Base-by-base conservation (phyloP, 441 rosid species). In the Kokia cookei region DNA sequence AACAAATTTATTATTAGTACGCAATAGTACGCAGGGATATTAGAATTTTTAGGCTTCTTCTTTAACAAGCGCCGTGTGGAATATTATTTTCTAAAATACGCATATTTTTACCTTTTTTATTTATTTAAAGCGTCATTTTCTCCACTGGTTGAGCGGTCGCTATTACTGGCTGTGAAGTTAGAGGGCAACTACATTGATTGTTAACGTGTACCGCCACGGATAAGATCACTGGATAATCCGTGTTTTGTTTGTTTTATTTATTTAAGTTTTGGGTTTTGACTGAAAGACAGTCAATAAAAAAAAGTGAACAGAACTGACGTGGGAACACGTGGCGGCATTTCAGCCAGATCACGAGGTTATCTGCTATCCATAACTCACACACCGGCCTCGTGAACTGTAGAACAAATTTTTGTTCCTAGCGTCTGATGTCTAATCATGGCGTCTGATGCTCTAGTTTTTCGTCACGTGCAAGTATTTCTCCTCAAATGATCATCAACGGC, bases 141-240 rank as follows among this genome's bases (percentile, higher is more conserved):
- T 24, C 17, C 15, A 63, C 50, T 47, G 10, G 68, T 63, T 40
- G n/a, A 40, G 3, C 27, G 14, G 42, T 50, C 48, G 10, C 17
- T 26, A n/a, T 50, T 58, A 2, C 6, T 3, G 3, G 24, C 26
- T 69, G 42, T 17, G 4, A 35, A 69, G 19, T 14, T 3, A 5
- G 42, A n/a, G 2, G 48, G 17, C 9, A 19, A 35, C 14, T 14
- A 2, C 63, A 35, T 47, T 35, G 75, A 19, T 22, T 63, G 15
- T 63, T 40, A 55, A 47, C 35, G 66, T 71, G 81, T 51, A 65
- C 69, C 81, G 24, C 5, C 48, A 7, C 64, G 45, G 76, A 66
- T 73, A n/a, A 26, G 37, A 71, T 75, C 55, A 70, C 35, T 35
- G 68, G 27, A 26, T 43, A 9, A 55, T 17, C 13, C 24, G 70